A percentile compares a stretch with the other conserved stretches of the same genome.
Conservation (phyloP, 805 yeast genomes). For the Nematodospora valgi region DNA sequence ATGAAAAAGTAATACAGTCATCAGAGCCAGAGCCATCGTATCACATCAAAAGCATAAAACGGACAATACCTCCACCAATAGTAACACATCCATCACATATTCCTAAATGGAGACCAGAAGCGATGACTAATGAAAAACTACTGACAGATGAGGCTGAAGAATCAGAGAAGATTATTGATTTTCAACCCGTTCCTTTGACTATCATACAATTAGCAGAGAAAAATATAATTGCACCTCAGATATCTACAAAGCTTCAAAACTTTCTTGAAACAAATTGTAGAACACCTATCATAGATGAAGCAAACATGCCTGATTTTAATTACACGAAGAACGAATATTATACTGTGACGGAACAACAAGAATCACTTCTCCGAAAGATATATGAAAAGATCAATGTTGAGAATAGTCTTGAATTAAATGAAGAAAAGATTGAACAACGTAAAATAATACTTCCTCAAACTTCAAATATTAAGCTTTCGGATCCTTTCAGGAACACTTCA, state of each 20-base stretch:
- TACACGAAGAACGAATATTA: slow-evolving; percentile 55
- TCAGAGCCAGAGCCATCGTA: slow-evolving; percentile 1
- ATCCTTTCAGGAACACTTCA: slow-evolving; percentile 45
- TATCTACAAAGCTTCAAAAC: slow-evolving; percentile 22
- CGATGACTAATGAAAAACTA: slow-evolving; percentile 7
- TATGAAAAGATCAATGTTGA: slow-evolving; percentile 35
- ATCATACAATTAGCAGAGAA: slow-evolving; percentile 15
- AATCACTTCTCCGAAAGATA: slow-evolving; percentile 44
- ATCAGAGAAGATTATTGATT: slow-evolving; percentile 10
- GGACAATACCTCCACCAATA: slow-evolving; percentile 30
- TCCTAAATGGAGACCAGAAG: slow-evolving; percentile 38
- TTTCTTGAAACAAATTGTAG: slow-evolving; percentile 28
- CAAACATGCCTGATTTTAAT: slow-evolving; percentile 24
- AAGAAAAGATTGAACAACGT: slow-evolving; percentile 46
- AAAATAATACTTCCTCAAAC: slow-evolving; percentile 45
- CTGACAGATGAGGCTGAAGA: too few species aligned
- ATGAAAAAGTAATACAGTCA: slow-evolving; percentile 1
- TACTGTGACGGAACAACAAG: slow-evolving; percentile 52
- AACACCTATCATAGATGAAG: slow-evolving; percentile 37
- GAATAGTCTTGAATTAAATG: slow-evolving; percentile 38
- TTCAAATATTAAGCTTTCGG: slow-evolving; percentile 39
- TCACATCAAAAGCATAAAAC: slow-evolving; percentile 27
- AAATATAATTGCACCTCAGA: slow-evolving; percentile 21
- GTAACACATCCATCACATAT: slow-evolving; percentile 45
- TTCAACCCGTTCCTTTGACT: slow-evolving; percentile 24